Evolutionary conservation across 805 yeast genomes (phyloP), one percentile per base, ranked within the genome.

Genomic region (Lachancea nothofagi): DNA sequence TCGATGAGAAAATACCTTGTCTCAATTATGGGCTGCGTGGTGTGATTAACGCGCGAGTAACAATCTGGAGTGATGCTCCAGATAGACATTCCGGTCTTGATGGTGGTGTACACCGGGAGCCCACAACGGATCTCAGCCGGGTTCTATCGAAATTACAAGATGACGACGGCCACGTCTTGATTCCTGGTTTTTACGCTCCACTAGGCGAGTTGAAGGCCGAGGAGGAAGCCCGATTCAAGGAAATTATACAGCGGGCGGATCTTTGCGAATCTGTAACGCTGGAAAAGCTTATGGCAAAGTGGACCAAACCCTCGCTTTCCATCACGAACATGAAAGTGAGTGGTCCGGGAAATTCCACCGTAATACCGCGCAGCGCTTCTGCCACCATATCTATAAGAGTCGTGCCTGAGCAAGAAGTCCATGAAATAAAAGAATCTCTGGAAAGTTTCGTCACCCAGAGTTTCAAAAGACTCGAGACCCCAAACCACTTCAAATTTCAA

Each of bases 51-150:
- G 82, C 86, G 1, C 69, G 78, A n/a, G 74, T 93, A 2, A 77
- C 76, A 25, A 70, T 93, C 8, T 66, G 69, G 42, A 77, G 88
- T 37, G 89, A 80, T 47, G 72, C 72, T 43, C 95, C 94, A 1
- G 97, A 93, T 59, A 68, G 95, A 43, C 98, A 93, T 57, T 86
- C 97, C 0, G 98, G 98, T 46, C 93, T 93, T 7, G 94, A 88
- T 63, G 98, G 98, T 37, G 97, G 97, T 43, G 80, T 83, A 7
- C 75, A 77, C 45, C 72, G 83, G 42, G 98, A 90, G 52, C 97
- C 98, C 2, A 80, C 94, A 0, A 76, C 85, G 65, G 97, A 90
- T 55, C 62, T 90, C 60, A 72, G 89, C 29, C 82, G 80, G 38
- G 54, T 90, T 13, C 63, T 89, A 17, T 74, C 90, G 2, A 73